Evolutionary conservation across 805 yeast genomes (phyloP).

Genomic region (Candida yuanshanica): DNA sequence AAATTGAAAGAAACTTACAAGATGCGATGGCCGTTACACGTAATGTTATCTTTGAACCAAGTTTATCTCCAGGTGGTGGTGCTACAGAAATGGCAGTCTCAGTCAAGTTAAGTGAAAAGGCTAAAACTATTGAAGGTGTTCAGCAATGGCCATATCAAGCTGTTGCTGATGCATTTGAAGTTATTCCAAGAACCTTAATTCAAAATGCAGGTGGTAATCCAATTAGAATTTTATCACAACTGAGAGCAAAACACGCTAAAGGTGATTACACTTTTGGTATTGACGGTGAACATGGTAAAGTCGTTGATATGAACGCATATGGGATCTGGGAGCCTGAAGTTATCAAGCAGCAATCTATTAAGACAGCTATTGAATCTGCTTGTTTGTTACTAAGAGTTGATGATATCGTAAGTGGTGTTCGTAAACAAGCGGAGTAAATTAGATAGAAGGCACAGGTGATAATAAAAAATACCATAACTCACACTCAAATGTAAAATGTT

Average conservation of each 20-base stretch:
- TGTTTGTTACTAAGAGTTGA: conserved; percentile 92
- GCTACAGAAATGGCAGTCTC: conserved; percentile 99
- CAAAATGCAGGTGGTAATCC: conserved; percentile 99
- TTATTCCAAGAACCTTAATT: conserved; percentile 93
- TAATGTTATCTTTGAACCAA: conserved; percentile 91
- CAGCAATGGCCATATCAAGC: conserved; percentile 99
- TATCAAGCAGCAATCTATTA: conserved; percentile 91
- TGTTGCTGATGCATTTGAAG: conserved; percentile 98
- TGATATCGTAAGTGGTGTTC: conserved; percentile 94
- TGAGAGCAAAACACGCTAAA: conserved; percentile 94
- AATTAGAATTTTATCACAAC: conserved; percentile 78
- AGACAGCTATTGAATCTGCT: conserved; percentile 98
- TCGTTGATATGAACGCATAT: conserved; percentile 91
- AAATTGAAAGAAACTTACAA: conserved; percentile 92
- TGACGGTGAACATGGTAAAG: conserved; percentile 90
- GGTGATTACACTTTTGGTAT: conserved; percentile 84
- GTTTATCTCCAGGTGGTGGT: conserved; percentile 97
- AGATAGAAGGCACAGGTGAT: too few species aligned
- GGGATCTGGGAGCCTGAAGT: conserved; percentile 99
- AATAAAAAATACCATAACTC: too few species aligned
- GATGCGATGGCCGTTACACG: conserved; percentile 98
- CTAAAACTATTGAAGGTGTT: conserved; percentile 88
- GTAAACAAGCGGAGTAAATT: conserved; percentile 33
- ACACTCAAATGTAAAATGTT: too few species aligned
- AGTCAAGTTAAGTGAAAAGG: conserved; percentile 81